Conservation (phyloP, 164 flowering plant species). For the Nymphaea thermarum region DNA sequence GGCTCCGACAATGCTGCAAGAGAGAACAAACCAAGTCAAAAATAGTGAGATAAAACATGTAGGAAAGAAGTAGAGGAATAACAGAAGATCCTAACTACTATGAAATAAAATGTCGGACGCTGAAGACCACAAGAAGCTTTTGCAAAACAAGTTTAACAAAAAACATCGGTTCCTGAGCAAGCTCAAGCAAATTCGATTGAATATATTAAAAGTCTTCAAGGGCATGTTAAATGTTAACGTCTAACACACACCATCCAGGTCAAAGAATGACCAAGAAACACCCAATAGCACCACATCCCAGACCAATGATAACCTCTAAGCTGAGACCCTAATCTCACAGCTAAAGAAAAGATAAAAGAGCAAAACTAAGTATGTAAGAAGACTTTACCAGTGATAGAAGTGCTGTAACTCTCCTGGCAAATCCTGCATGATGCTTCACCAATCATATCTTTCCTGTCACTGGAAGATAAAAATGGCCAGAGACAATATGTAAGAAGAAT, state of each 20-base stretch:
- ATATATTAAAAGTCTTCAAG: too few relatives aligned
- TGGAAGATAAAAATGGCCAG: slow-evolving; percentile 14
- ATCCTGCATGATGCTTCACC: slow-evolving; percentile 75
- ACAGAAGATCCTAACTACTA: neutral
- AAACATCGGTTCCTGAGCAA: too few relatives aligned
- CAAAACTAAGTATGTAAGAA: neutral
- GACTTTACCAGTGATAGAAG: slow-evolving; percentile 41
- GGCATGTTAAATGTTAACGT: too few relatives aligned
- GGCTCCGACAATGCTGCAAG: slow-evolving; percentile 60
- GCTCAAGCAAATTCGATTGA: too few relatives aligned
- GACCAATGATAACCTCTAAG: too few relatives aligned
- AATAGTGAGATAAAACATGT: neutral
- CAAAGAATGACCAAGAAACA: too few relatives aligned
- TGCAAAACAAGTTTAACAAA: neutral
- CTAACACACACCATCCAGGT: too few relatives aligned
- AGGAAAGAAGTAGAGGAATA: neutral
- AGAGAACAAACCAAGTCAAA: slow-evolving; percentile 1
- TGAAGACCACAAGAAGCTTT: too few relatives aligned
- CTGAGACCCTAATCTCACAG: too few relatives aligned
- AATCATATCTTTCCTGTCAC: slow-evolving; percentile 70
- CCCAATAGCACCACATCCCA: too few relatives aligned
- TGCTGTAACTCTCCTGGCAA: slow-evolving; percentile 79
- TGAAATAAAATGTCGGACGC: neutral
- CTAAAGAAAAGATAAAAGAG: neutral
- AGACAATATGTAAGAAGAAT: too few relatives aligned